Conservation (phyloP, 148 eudicot genomes). For the Talinum fruticosum region DNA sequence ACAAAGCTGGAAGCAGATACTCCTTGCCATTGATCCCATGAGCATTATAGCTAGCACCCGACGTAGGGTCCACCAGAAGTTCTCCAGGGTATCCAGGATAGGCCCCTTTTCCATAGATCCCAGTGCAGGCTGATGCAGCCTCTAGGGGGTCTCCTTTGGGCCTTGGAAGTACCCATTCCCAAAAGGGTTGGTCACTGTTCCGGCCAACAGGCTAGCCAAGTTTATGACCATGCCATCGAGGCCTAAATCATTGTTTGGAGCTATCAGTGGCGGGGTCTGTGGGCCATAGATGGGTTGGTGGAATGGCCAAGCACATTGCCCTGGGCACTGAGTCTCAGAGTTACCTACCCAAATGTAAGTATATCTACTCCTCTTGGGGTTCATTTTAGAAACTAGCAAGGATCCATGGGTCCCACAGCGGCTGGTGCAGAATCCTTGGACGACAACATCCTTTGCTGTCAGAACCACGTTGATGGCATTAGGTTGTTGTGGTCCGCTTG, state of each 20-base stretch:
- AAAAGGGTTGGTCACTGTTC: constrained; percentile 53
- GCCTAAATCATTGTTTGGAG: constrained; percentile 54
- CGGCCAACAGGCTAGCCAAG: constrained; percentile 41
- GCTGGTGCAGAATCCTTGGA: constrained; percentile 43
- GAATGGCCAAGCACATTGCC: constrained; percentile 56
- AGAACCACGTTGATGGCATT: constrained; percentile 48
- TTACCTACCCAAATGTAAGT: constrained; percentile 62
- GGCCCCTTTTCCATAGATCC: constrained; percentile 47
- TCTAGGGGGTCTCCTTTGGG: constrained; percentile 45
- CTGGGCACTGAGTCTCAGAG: constrained; percentile 45
- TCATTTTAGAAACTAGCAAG: neutral
- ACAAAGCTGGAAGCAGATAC: constrained; percentile 51
- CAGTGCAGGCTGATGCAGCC: constrained; percentile 53
- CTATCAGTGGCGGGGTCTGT: constrained; percentile 43
- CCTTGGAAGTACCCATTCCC: constrained; percentile 59
- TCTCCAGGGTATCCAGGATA: constrained; percentile 60
- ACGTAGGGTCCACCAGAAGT: constrained; percentile 34
- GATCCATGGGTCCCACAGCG: constrained; percentile 49
- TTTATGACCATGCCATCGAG: constrained; percentile 55
- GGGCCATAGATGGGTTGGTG: constrained; percentile 72
- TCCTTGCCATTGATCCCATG: constrained; percentile 45
- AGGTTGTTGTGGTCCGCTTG: constrained; percentile 29
- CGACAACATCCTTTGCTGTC: constrained; percentile 48
- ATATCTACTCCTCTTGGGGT: constrained; percentile 6
- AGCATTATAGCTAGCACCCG: constrained; percentile 58